These are phyloP conservation scores for Debaryomyces udenii DNA, from an alignment of 1,139 yeast species.

Conservation along the genomic window DNA sequence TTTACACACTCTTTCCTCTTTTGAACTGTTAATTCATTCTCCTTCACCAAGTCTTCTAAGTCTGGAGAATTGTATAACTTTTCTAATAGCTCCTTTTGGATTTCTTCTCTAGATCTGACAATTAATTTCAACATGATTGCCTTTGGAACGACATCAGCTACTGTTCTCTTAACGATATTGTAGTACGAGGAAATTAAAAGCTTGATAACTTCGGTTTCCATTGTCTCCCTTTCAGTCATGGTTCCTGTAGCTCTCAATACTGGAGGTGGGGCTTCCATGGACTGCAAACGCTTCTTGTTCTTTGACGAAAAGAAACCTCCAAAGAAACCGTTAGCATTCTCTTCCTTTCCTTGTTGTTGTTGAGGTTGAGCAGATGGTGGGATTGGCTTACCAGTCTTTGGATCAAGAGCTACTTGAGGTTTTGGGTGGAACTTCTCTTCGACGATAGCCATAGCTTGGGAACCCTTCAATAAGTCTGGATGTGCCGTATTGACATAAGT, in stretches of 20 bases:
- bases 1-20: constrained; percentile 92
- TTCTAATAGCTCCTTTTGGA: constrained; percentile 87
- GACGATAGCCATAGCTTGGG: constrained; percentile 93
- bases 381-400: constrained; percentile 86
- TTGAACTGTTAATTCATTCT: constrained; percentile 89
- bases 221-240: constrained; percentile 92
- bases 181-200: constrained; percentile 87
- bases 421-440: constrained; percentile 87
- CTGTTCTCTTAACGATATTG: constrained; percentile 89
- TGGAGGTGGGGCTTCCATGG: constrained; percentile 97
- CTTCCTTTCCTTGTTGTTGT: constrained; percentile 26
- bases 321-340: constrained; percentile 68
- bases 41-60: constrained; percentile 79
- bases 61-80: constrained; percentile 80
- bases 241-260: constrained; percentile 93
- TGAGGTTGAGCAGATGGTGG: constrained; percentile 42
- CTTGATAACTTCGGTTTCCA: constrained; percentile 97
- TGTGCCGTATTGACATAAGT: constrained; percentile 97
- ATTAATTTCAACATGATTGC: constrained; percentile 93
- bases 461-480: constrained; percentile 92
- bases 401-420: constrained; percentile 82
- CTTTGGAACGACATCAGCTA: constrained; percentile 91
- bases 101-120: constrained; percentile 78
- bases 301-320: constrained; percentile 93
- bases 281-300: constrained; percentile 90